Percentiles rank a stretch among this genome's conserved stretches.
phyloP scores from a whole-genome alignment of 2,329 filamentous ascomycete species.

The Diaporthe sp. region DNA sequence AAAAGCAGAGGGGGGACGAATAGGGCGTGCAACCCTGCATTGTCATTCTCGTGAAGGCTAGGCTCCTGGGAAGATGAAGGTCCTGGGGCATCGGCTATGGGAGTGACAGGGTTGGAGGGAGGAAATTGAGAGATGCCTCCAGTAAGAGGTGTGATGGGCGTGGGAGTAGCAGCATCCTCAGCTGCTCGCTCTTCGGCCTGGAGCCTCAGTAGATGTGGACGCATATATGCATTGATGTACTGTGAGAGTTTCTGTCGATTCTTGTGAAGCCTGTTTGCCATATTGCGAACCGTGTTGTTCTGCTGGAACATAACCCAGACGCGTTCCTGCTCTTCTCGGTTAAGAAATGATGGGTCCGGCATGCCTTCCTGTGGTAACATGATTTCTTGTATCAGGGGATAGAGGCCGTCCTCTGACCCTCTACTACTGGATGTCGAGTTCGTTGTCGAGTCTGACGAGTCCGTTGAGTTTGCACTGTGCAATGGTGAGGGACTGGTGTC shows the following conservation, averaged over 20 bases:
- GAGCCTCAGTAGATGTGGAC: background rate
- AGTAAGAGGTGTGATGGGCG: background rate
- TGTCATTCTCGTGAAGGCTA: background rate
- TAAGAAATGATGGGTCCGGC: background rate
- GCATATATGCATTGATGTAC: slow-evolving; percentile 7
- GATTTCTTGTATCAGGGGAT: background rate
- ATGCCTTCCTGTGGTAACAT: background rate
- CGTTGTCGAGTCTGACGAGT: background rate
- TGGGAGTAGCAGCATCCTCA: background rate
- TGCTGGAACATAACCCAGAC: background rate
- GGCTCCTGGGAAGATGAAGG: background rate
- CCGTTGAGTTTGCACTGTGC: background rate
- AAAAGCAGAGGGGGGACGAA: background rate
- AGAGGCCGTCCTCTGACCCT: background rate
- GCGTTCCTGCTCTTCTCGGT: background rate
- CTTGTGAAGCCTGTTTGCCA: background rate
- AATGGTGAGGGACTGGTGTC: background rate
- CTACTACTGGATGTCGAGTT: background rate
- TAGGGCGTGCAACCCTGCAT: background rate
- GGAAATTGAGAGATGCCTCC: background rate
- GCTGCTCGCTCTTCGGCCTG: background rate
- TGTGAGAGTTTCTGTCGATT: background rate
- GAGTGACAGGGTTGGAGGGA: background rate
- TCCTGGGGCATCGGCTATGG: background rate
- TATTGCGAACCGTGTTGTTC: background rate